Percentiles rank a stretch among this genome's conserved stretches.
These are phyloP conservation scores for Dryas alaskensis DNA, from an alignment of 306 rosid genomes.

Conservation along the genomic window DNA sequence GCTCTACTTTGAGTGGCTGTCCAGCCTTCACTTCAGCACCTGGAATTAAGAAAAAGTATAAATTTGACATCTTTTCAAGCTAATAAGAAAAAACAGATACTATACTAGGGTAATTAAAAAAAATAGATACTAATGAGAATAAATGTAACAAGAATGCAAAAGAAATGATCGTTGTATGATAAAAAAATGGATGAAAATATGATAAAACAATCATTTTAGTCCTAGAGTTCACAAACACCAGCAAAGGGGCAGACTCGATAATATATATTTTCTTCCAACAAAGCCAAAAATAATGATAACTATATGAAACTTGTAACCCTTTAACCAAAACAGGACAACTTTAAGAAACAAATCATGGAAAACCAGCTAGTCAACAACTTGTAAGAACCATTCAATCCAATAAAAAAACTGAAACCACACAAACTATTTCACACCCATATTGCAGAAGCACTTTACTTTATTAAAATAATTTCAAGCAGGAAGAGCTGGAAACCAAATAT, in stretches of 20 bases:
- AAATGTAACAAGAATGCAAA: background rate
- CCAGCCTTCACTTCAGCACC: slow-evolving; percentile 95
- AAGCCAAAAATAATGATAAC: too few species aligned
- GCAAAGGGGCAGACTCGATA: too few species aligned
- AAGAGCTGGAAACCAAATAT: background rate
- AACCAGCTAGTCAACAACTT: background rate
- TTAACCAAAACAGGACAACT: background rate
- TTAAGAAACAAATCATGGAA: background rate
- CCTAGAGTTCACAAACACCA: too few species aligned
- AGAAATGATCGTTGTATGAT: too few species aligned
- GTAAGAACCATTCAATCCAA: background rate
- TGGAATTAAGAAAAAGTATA: background rate
- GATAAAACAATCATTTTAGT: too few species aligned
- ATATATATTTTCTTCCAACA: too few species aligned
- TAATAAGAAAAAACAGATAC: too few species aligned
- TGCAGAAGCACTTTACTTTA: background rate
- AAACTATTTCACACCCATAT: background rate
- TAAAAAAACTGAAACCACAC: background rate
- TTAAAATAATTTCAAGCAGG: background rate
- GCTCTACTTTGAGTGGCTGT: slow-evolving; percentile 46
- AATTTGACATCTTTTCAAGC: background rate
- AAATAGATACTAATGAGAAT: too few species aligned
- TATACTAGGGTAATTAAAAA: too few species aligned
- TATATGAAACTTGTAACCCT: background rate
- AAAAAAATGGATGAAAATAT: too few species aligned